Percentiles rank a stretch among this genome's conserved stretches.
phyloP scores from a whole-genome alignment of 768 basidiomycete genomes.

The Tulasnella sp. region DNA sequence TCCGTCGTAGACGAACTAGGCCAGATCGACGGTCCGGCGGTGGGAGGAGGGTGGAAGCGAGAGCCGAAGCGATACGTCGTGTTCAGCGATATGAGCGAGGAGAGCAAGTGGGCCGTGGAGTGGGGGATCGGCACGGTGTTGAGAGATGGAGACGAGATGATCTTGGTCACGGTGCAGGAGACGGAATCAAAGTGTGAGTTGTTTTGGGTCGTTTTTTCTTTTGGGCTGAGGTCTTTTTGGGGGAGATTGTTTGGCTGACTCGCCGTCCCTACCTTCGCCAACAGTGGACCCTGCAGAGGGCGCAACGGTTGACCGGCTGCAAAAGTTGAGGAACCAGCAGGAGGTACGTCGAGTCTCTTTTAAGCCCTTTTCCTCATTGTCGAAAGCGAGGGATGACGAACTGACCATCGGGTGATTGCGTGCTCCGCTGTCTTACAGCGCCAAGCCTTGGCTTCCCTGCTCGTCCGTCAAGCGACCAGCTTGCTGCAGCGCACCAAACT shows the following conservation, averaged over 20 bases:
- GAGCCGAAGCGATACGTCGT: constrained; percentile 76
- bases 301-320: constrained; percentile 70
- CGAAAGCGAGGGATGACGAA: background rate
- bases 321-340: constrained; percentile 86
- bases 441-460: constrained; percentile 84
- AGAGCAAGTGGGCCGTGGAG: constrained; percentile 92
- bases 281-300: constrained; percentile 68
- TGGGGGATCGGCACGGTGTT: constrained; percentile 98
- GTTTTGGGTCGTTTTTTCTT: background rate
- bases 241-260: background rate
- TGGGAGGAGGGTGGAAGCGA: constrained; percentile 45
- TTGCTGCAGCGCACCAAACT: constrained; percentile 89
- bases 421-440: constrained; percentile 54
- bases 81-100: constrained; percentile 93
- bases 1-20: constrained; percentile 36
- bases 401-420: background rate
- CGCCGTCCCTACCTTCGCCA: too few relatives aligned
- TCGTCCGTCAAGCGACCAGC: constrained; percentile 85
- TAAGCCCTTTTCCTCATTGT: background rate
- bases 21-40: background rate
- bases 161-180: constrained; percentile 89
- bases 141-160: constrained; percentile 91
- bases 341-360: constrained; percentile 59
- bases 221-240: background rate
- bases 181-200: constrained; percentile 83